A percentile compares a stretch with the other conserved stretches of the same genome.
Evolutionary conservation across 345 rosid genomes (phyloP).

Genomic region (Combretum micranthum): DNA sequence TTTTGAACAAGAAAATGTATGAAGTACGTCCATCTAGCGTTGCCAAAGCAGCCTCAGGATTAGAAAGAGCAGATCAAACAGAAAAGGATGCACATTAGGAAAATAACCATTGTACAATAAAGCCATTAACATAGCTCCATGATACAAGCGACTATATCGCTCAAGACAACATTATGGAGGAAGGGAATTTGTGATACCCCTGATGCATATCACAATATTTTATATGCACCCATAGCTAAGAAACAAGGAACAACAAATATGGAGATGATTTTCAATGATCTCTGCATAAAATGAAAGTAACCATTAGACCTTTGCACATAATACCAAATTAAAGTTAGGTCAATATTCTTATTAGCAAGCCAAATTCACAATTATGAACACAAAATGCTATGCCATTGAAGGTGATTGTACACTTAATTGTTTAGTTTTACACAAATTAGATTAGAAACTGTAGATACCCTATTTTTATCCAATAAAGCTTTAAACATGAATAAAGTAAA

Average conservation of each 20-base stretch:
- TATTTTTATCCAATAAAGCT: too few species aligned
- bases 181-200: constrained; percentile 90
- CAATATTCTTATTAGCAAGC: neutral
- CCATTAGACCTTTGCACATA: neutral
- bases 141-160: constrained; percentile 69
- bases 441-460: too few species aligned
- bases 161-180: constrained; percentile 62
- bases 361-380: too few species aligned
- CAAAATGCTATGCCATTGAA: too few species aligned
- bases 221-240: constrained; percentile 63
- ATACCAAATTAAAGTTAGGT: neutral
- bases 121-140: constrained; percentile 91
- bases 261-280: constrained; percentile 65
- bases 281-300: constrained; percentile 32
- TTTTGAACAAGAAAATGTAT: too few species aligned
- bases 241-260: constrained; percentile 76
- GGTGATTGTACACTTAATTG: too few species aligned
- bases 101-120: constrained; percentile 71
- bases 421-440: too few species aligned
- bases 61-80: constrained; percentile 84
- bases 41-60: constrained; percentile 84
- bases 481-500: too few species aligned
- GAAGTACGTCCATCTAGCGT: too few species aligned
- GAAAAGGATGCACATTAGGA: constrained; percentile 81
- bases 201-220: constrained; percentile 97